Conservation (phyloP, 257 asterid species). For the Cinchona pubescens region DNA sequence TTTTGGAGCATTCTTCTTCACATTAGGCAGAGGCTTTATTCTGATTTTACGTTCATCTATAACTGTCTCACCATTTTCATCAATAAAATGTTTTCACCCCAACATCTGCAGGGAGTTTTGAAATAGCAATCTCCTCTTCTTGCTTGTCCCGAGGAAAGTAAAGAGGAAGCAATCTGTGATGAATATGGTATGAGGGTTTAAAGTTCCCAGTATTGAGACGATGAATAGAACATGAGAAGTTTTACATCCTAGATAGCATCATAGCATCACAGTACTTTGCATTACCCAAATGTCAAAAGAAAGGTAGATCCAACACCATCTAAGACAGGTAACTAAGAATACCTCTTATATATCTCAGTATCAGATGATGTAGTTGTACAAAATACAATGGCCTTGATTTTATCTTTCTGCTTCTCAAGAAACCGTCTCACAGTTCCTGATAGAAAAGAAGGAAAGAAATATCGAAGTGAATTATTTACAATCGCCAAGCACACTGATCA, state of each 20-base stretch:
- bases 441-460: conserved; percentile 22
- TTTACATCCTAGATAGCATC: not conserved
- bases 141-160: conserved; percentile 90
- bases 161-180: conserved; percentile 83
- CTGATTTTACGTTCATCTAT: conserved; percentile 93
- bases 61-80: conserved; percentile 94
- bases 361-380: conserved; percentile 79
- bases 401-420: conserved; percentile 88
- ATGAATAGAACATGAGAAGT: not conserved
- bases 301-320: not conserved
- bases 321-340: conserved; percentile 11
- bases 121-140: conserved; percentile 76
- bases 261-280: not conserved
- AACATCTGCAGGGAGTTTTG: conserved; percentile 96
- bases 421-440: conserved; percentile 92
- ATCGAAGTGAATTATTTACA: not conserved
- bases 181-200: conserved; percentile 6
- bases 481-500: conserved; percentile 1
- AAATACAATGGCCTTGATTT: conserved; percentile 71
- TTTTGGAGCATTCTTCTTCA: conserved; percentile 47
- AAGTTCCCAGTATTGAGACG: not conserved
- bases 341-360: conserved; percentile 97
- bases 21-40: conserved; percentile 81
- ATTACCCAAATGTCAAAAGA: not conserved
- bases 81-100: too few relatives aligned